Percentiles rank a stretch among this genome's conserved stretches.
phyloP scores from a whole-genome alignment of 805 yeast genomes.

The Scheffersomyces stipitis region DNA sequence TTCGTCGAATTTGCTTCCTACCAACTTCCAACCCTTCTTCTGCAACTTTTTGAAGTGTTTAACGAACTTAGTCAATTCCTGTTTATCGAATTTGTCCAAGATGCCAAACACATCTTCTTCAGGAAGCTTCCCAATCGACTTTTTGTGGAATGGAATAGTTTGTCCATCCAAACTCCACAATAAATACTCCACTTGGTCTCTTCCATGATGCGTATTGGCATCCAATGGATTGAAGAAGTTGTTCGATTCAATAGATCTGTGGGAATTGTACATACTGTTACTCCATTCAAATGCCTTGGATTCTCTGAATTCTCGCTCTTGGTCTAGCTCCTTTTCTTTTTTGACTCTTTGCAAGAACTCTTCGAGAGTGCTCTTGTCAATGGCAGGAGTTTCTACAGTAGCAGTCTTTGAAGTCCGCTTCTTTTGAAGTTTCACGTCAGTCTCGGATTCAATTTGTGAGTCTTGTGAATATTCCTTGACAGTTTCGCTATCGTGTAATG shows the following conservation, averaged over 20 bases:
- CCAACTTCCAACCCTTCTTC: constrained; percentile 50
- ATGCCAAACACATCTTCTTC: constrained; percentile 44
- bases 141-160: constrained; percentile 26
- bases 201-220: neutral
- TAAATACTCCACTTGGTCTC: constrained; percentile 24
- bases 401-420: constrained; percentile 1
- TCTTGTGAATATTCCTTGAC: neutral
- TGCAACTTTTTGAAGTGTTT: constrained; percentile 43
- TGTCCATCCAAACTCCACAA: constrained; percentile 37
- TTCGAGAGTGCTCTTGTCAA: constrained; percentile 27
- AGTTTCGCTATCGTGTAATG: constrained; percentile 13
- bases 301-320: constrained; percentile 47
- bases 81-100: constrained; percentile 34
- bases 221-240: constrained; percentile 49
- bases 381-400: neutral
- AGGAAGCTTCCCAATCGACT: constrained; percentile 41
- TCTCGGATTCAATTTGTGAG: neutral
- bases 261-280: constrained; percentile 29
- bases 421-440: neutral
- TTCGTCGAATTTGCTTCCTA: constrained; percentile 44
- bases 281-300: constrained; percentile 55
- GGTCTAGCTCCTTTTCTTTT: constrained; percentile 33
- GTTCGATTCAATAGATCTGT: constrained; percentile 39
- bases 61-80: constrained; percentile 33
- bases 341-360: constrained; percentile 45